These are phyloP conservation scores for Chytriomyces confervae DNA, from an alignment of 192 early-diverging fungal species.

Conservation along the genomic window DNA sequence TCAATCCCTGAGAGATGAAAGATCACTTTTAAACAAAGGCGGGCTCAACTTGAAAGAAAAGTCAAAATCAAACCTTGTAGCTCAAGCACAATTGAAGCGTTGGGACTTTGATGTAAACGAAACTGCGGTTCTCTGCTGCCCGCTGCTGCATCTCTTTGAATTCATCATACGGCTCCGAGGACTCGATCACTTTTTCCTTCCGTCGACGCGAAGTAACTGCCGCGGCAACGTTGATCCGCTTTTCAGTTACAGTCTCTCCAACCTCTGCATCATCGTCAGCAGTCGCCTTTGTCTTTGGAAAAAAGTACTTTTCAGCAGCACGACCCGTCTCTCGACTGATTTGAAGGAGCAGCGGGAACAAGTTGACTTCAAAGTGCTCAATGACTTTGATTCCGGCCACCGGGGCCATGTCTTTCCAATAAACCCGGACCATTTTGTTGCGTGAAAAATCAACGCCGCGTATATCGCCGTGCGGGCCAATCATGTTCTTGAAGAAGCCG, in stretches of 20 bases:
- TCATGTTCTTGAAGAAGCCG: slow-evolving; percentile 47
- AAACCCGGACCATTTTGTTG: slow-evolving; percentile 89
- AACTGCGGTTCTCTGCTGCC: slow-evolving; percentile 83
- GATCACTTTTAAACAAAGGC: neutral
- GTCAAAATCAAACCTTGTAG: slow-evolving; percentile 68
- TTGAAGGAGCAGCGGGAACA: slow-evolving; percentile 82
- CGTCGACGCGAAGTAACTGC: neutral
- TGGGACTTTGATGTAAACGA: slow-evolving; percentile 90
- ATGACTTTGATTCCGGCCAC: slow-evolving; percentile 92
- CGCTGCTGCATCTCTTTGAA: slow-evolving; percentile 84
- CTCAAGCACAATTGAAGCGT: slow-evolving; percentile 80
- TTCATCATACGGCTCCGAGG: slow-evolving; percentile 45
- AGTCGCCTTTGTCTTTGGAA: slow-evolving; percentile 62
- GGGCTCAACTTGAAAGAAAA: neutral
- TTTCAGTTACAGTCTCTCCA: neutral
- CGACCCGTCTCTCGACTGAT: slow-evolving; percentile 87
- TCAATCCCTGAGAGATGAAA: slow-evolving; percentile 61
- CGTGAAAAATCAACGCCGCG: slow-evolving; percentile 71
- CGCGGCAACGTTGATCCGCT: neutral
- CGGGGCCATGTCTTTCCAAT: slow-evolving; percentile 78
- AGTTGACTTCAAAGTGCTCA: slow-evolving; percentile 81
- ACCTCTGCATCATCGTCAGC: neutral
- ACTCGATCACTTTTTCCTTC: neutral
- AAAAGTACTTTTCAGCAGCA: slow-evolving; percentile 79
- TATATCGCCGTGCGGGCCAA: slow-evolving; percentile 52